A percentile compares a stretch with the other conserved stretches of the same genome.
Conservation (phyloP, 768 basidiomycete genomes). For the Leucocoprinus birnbaumii region DNA sequence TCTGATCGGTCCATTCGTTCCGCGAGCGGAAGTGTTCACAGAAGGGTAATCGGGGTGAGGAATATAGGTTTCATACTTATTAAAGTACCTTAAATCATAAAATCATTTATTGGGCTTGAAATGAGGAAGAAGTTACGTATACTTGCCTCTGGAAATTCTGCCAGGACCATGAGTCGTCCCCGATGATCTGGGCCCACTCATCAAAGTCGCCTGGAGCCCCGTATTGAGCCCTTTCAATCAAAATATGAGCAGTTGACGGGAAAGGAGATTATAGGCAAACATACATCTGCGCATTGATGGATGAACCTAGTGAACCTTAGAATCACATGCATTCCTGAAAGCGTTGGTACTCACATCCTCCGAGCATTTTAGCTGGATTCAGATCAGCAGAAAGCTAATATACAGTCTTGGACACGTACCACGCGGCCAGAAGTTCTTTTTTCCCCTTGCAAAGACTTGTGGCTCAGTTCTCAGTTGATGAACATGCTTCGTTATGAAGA, state of each 20-base stretch:
- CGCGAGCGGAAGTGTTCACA: conserved; percentile 47
- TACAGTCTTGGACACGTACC: conserved; percentile 31
- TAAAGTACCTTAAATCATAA: conserved; percentile 64
- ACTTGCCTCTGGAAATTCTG: conserved; percentile 46
- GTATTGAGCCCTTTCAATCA: conserved; percentile 48
- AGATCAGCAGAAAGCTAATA: not conserved
- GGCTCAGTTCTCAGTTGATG: conserved; percentile 53
- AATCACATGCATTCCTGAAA: not conserved
- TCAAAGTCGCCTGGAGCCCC: conserved; percentile 73
- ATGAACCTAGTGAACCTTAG: conserved; percentile 40
- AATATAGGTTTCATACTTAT: conserved; percentile 61
- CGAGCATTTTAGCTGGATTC: conserved; percentile 55
- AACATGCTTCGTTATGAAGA: conserved; percentile 45
- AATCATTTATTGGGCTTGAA: not conserved
- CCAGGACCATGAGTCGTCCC: conserved; percentile 63
- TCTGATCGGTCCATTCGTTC: conserved; percentile 52
- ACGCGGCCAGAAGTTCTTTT: conserved; percentile 57
- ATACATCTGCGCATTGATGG: conserved; percentile 62
- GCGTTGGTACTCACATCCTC: conserved; percentile 52
- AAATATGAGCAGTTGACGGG: not conserved
- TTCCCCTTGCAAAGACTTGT: conserved; percentile 43
- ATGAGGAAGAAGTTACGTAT: conserved; percentile 7
- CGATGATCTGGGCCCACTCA: conserved; percentile 54
- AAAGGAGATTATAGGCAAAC: not conserved
- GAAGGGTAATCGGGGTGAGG: conserved; percentile 47